A percentile compares a stretch with the other conserved stretches of the same genome.
Conservation (phyloP, 352 stramenopile species). For the Phytophthora pistaciae region DNA sequence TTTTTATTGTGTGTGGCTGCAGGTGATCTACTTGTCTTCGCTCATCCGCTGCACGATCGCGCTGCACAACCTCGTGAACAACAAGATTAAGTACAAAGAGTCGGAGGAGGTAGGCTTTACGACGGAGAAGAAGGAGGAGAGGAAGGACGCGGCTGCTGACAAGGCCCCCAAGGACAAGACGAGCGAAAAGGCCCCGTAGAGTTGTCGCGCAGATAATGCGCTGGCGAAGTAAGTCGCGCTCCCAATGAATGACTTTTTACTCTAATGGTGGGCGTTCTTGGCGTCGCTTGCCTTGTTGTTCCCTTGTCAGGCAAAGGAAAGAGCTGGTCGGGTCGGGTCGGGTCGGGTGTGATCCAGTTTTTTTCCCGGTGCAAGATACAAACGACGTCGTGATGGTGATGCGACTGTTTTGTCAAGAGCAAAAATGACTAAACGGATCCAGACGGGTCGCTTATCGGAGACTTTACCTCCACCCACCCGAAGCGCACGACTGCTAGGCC, state of each 20-base stretch:
- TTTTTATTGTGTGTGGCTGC: constrained; percentile 7
- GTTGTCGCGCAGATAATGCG: constrained; percentile 22
- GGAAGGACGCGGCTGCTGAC: constrained; percentile 19
- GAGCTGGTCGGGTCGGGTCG: not conserved
- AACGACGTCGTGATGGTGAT: not conserved
- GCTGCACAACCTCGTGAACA: constrained; percentile 99
- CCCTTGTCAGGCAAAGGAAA: not conserved
- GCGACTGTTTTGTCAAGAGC: constrained; percentile 4
- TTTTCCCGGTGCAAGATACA: not conserved
- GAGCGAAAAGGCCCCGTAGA: constrained; percentile 58
- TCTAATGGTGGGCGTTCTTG: not conserved
- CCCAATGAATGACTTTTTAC: constrained; percentile 35
- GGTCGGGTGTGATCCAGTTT: not conserved
- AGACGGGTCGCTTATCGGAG: constrained; percentile 12
- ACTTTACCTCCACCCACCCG: constrained; percentile 15
- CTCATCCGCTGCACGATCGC: constrained; percentile 98
- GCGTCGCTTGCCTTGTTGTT: not conserved
- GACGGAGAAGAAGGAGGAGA: constrained; percentile 71
- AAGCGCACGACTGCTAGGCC: constrained; percentile 2
- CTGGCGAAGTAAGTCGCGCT: constrained; percentile 25
- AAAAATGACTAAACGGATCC: constrained; percentile 10
- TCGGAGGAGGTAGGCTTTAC: constrained; percentile 77
- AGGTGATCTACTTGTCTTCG: constrained; percentile 98
- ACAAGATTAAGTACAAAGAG: constrained; percentile 98
- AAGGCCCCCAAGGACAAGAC: constrained; percentile 57